Evolutionary conservation across 2,329 filamentous ascomycete genomes (phyloP).

Genomic region (Phoma sp.): DNA sequence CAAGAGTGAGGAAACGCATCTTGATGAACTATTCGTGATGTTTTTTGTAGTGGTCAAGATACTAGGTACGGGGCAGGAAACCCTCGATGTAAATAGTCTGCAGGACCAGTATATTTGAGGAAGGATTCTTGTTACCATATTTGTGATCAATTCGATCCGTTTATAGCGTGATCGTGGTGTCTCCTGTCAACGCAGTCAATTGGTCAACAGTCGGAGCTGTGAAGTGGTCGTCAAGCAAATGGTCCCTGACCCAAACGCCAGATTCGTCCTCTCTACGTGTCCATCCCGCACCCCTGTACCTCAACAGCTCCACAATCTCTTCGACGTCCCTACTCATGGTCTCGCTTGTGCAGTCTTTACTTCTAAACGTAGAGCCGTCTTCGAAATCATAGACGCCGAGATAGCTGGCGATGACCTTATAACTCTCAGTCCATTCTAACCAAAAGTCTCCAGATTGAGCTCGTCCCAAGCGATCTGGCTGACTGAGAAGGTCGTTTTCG

Average conservation of each 20-base stretch:
- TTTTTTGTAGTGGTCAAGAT: not conserved
- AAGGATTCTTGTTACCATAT: not conserved
- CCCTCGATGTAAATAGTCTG: not conserved
- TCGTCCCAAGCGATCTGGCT: slow-evolving; percentile 47
- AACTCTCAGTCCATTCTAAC: slow-evolving; percentile 44
- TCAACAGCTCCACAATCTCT: slow-evolving; percentile 30
- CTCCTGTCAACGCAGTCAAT: slow-evolving; percentile 12
- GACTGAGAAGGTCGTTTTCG: slow-evolving; percentile 47
- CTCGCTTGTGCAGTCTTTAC: slow-evolving; percentile 30
- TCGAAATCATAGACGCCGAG: slow-evolving; percentile 29
- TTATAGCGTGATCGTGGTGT: slow-evolving; percentile 1
- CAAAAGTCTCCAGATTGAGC: slow-evolving; percentile 52
- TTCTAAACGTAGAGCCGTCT: slow-evolving; percentile 30
- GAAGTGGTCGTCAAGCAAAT: slow-evolving; percentile 17
- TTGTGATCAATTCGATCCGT: not conserved
- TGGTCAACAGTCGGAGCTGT: slow-evolving; percentile 1
- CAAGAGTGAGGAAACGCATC: slow-evolving; percentile 2
- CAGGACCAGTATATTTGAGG: not conserved
- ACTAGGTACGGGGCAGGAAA: not conserved
- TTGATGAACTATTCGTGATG: not conserved
- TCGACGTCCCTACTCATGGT: slow-evolving; percentile 29
- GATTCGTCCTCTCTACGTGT: slow-evolving; percentile 18
- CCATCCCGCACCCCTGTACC: slow-evolving; percentile 33
- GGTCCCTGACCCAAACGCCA: slow-evolving; percentile 32
- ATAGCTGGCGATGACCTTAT: slow-evolving; percentile 33